These are phyloP conservation scores for Colletotrichum cereale DNA, from an alignment of 2,329 filamentous ascomycete genomes.

Conservation along the genomic window DNA sequence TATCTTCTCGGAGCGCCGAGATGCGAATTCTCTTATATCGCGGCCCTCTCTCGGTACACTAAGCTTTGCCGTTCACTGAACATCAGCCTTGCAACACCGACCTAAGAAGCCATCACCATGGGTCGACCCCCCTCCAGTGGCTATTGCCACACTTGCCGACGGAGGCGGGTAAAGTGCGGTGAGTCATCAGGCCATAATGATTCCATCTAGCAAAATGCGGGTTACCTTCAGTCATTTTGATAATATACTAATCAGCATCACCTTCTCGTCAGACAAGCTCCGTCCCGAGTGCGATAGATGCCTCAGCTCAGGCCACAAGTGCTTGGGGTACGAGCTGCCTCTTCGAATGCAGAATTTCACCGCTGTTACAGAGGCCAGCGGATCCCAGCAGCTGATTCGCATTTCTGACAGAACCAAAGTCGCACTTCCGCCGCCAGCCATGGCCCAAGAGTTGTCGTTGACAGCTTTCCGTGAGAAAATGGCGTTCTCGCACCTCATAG, in stretches of 20 bases:
- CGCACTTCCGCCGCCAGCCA: neutral
- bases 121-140: slow-evolving; percentile 26
- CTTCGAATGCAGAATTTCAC: slow-evolving; percentile 29
- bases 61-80: neutral
- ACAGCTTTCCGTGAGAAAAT: slow-evolving; percentile 26
- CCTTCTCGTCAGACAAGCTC: neutral
- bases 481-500: slow-evolving; percentile 24
- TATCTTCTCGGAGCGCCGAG: neutral
- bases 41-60: neutral
- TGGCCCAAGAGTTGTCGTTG: slow-evolving; percentile 7
- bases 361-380: neutral
- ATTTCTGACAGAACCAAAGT: neutral
- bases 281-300: slow-evolving; percentile 20
- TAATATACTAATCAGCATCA: too few relatives aligned
- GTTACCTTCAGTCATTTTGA: neutral
- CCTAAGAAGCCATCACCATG: neutral
- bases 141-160: slow-evolving; percentile 32
- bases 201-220: neutral
- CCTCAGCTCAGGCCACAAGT: slow-evolving; percentile 30
- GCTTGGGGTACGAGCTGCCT: slow-evolving; percentile 19
- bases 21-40: neutral
- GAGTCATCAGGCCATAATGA: neutral
- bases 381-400: slow-evolving; percentile 1
- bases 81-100: neutral
- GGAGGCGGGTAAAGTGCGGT: slow-evolving; percentile 31